Base-by-base conservation (phyloP, 768 basidiomycete species). In the Xerocomellus chrysenteron region DNA sequence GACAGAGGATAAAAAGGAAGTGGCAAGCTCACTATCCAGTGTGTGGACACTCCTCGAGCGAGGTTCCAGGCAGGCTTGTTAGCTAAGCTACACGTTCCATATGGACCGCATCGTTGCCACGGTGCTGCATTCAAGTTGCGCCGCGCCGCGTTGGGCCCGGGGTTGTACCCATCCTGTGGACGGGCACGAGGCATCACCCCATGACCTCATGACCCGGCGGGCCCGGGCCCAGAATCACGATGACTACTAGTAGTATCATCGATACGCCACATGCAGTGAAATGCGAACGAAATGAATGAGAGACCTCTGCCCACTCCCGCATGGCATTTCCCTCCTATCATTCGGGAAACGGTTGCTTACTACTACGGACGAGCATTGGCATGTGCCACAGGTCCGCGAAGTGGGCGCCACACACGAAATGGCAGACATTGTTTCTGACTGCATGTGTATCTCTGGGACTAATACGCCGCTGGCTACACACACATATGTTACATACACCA, bases 61-160 rank as follows among this genome's bases (percentile, higher is more conserved):
- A 53, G 61, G 50, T 35, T 50, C 16, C 47, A 42, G 24, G 59
- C 59, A 56, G 50, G 60, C 33, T 0, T 12, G 60, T 62, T 63
- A 63, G 41, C 56, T 62, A 63, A 62, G 61, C 61, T 13, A 43
- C 50, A 61, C 50, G 60, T 57, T 62, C 45, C 44, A 19, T 33
- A 28, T 28, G 28, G n/a, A 21, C n/a, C 12, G 58, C 46, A 47
- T 53, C 45, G 33, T 59, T 57, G 32, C 49, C 46, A 21, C 41
- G 36, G 24, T 26, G 43, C 26, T 14, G 14, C 24, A 39, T 30
- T 33, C 41, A 42, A 21, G 41, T 19, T 26, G 24, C 43, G 35
- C 51, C 28, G 52, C 33, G 48, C 54, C 41, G 28, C 26, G 54
- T 42, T 35, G 32, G n/a, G n/a, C n/a, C n/a, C n/a, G n/a, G 11